Base-by-base conservation (phyloP, 768 basidiomycete species). In the Pleurotus djamor region DNA sequence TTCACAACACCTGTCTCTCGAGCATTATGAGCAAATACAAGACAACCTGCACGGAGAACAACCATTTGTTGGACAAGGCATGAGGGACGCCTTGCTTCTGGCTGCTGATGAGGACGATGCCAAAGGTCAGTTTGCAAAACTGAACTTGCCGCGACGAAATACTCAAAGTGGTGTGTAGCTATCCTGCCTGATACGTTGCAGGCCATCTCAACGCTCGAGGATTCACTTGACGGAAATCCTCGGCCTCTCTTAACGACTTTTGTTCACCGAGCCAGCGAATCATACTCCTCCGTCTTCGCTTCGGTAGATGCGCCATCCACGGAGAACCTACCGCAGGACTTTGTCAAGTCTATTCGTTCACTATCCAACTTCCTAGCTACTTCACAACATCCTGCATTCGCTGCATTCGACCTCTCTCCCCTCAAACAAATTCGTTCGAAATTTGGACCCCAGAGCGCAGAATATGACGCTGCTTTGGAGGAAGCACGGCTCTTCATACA, bases 1-100 rank as follows among this genome's bases (percentile, higher is more conserved):
- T 35, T 82, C 88, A 16, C 83, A 81, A 56, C 89, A 92, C 68
- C 80, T 92, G 9, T 85, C 86, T n/a, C 79, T 91, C 4, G 90
- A 91, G 64, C 72, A 72, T 16, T 86, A 86, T 63, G 87, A 89
- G 66, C 72, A 76, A 28, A 69, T 73, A 36, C 61, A 68, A 33
- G 57, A 65, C 61, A 50, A 61, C 36, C 65, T 64, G 48, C 61
- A 71, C 59, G 67, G 64, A 38, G 78, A 82, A 50, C 74, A 79
- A 47, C 43, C 70, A 2, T 85, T 92, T 63, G 83, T 91, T 16
- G 89, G 83, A 48, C 69, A 81, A 59, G 87, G 85, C 0, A 52
- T 71, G 21, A 77, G 68, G 33, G 82, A 79, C 67, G 81, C 74
- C 0, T 61, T 91, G 36, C 63, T 92, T 1, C 60, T 91, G 16